phyloP scores from a whole-genome alignment of 257 asterid genomes.

The Marsdenia floribunda region DNA sequence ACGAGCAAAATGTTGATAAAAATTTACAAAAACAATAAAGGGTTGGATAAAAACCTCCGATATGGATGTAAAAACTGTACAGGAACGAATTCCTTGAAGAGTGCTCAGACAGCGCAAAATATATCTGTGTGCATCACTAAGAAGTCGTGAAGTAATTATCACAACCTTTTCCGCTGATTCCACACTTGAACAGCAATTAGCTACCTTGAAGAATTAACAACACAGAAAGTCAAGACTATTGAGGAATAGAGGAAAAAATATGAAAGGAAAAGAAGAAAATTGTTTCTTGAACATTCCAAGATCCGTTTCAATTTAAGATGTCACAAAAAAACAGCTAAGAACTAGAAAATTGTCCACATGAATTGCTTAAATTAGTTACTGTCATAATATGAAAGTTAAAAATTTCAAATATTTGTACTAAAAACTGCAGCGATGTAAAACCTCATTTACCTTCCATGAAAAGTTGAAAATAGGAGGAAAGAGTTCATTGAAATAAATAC shows the following conservation, averaged over 20 bases:
- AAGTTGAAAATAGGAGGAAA: background rate
- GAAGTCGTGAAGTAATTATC: constrained; percentile 69
- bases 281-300: background rate
- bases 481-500: background rate
- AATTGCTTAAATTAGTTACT: background rate
- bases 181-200: constrained; percentile 44
- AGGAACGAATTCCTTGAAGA: constrained; percentile 41
- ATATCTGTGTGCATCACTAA: constrained; percentile 92
- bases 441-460: background rate
- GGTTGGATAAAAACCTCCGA: constrained; percentile 62
- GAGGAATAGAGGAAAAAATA: constrained; percentile 13
- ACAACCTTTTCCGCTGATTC: constrained; percentile 63
- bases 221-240: background rate
- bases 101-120: constrained; percentile 73
- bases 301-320: background rate
- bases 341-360: background rate
- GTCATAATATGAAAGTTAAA: background rate
- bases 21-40: background rate
- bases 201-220: constrained; percentile 44
- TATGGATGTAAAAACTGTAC: constrained; percentile 72
- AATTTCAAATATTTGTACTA: too few species aligned
- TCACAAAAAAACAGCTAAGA: background rate
- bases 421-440: background rate
- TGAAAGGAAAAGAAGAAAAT: background rate
- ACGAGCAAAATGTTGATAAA: background rate